These are phyloP conservation scores for Psilocybe tampanensis DNA, from an alignment of 768 basidiomycete species.

Conservation along the genomic window DNA sequence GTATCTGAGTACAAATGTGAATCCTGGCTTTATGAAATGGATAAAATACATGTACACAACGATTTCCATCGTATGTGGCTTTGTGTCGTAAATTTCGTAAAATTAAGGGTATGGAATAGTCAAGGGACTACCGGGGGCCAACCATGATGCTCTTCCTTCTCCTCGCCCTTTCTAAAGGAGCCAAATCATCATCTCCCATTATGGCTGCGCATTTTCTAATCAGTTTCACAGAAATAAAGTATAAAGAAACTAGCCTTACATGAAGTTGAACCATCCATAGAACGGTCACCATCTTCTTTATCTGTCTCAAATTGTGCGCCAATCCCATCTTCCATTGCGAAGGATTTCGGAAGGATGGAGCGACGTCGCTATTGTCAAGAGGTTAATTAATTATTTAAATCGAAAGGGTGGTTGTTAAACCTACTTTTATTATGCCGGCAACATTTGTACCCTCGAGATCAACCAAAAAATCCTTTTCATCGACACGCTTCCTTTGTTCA, in stretches of 20 bases:
- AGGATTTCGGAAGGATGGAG: slow-evolving; percentile 69
- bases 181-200: slow-evolving; percentile 53
- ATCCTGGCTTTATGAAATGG: background rate
- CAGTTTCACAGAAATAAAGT: slow-evolving; percentile 15
- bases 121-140: slow-evolving; percentile 28
- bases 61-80: background rate
- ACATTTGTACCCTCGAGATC: slow-evolving; percentile 63
- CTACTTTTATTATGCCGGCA: slow-evolving; percentile 65
- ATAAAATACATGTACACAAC: slow-evolving; percentile 3
- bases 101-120: background rate
- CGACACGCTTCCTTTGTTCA: slow-evolving; percentile 63
- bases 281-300: slow-evolving; percentile 37
- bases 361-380: slow-evolving; percentile 57
- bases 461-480: slow-evolving; percentile 66
- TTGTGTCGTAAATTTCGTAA: slow-evolving; percentile 21
- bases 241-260: slow-evolving; percentile 33
- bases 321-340: slow-evolving; percentile 45
- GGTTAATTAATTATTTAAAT: background rate
- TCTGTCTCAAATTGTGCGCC: slow-evolving; percentile 26
- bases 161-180: slow-evolving; percentile 72
- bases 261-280: slow-evolving; percentile 46
- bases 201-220: slow-evolving; percentile 32
- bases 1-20: background rate
- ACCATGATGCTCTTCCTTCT: slow-evolving; percentile 44
- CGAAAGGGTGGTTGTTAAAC: slow-evolving; percentile 5